Base-by-base conservation (phyloP, 192 early-diverging fungal species). In the Coemansia sp. region DNA sequence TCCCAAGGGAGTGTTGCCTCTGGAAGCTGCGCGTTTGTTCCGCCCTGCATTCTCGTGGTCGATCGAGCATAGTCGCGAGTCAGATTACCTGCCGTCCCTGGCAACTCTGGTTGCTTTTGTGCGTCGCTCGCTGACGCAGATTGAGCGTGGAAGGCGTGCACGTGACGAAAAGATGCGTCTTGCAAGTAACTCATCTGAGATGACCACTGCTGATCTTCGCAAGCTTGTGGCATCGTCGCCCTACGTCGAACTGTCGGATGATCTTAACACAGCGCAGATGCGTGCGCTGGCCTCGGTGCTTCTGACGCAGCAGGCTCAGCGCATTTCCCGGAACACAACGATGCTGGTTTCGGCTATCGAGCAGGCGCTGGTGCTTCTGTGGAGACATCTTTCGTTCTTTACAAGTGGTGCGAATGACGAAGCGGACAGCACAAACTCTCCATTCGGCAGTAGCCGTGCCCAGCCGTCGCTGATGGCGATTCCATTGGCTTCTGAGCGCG, bases 331-430 rank as follows among this genome's bases (percentile, higher is more conserved):
- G 18, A 58, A 75, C 45, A 45, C 61, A 7, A 62, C 64, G 0
- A 79, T 81, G 47, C 66, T 81, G 63, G 81, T 78, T 49, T 48
- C 77, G 9, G 53, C 71, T n/a, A 55, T 85, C 9, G 82, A 86
- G 63, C 78, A 82, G 53, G 73, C 84, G 0, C 63, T 89, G 33
- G 80, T 88, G 34, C 68, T 91, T 63, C 57, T 89, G 53, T 91
- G 89, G 89, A 80, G 87, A 4, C 89, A 91, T 59, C 64, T 91
- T 53, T 78, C 85, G 37, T 84, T 81, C 55, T 89, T 69, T 50
- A 52, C 62, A 34, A 43, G 42, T 25, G 21, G 27, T 6, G 45
- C 34, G 2, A 25, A 25, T 5, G 48, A 33, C 15, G 46, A 53
- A 4, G 40, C 23, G 25, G 23, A 19, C 30, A 44, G 30, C 33